phyloP scores from a whole-genome alignment of 2,329 filamentous ascomycete genomes.

The Blastomyces silverae region DNA sequence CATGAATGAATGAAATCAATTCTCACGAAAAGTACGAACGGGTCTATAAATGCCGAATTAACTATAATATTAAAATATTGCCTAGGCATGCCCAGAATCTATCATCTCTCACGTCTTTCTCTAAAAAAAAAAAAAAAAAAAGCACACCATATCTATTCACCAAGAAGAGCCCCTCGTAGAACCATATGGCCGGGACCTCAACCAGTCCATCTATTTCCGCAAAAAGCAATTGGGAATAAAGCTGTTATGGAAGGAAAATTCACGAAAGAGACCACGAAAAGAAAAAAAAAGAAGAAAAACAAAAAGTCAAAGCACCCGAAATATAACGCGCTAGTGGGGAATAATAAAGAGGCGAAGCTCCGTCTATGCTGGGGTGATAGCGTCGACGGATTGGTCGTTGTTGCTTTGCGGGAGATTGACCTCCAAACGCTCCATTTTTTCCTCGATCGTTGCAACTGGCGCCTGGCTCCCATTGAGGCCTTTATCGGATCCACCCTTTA shows the following conservation, averaged over 20 bases:
- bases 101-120: neutral
- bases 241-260: neutral
- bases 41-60: neutral
- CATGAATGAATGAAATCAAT: neutral
- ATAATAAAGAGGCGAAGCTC: neutral
- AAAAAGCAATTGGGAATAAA: neutral
- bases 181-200: neutral
- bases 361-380: neutral
- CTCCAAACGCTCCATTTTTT: constrained; percentile 22
- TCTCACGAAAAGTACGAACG: neutral
- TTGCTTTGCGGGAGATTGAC: constrained; percentile 16
- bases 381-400: constrained; percentile 3
- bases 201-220: constrained; percentile 4
- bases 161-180: neutral
- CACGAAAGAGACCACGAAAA: neutral
- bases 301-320: neutral
- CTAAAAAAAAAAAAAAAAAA: neutral
- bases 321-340: constrained; percentile 13
- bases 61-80: neutral
- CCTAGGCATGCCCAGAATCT: neutral
- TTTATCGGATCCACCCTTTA: constrained; percentile 59
- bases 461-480: constrained; percentile 32
- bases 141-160: neutral
- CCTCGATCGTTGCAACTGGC: constrained; percentile 14
- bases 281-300: too few species aligned